phyloP scores from a whole-genome alignment of 345 rosid genomes.

The Anastatica hierochuntica region DNA sequence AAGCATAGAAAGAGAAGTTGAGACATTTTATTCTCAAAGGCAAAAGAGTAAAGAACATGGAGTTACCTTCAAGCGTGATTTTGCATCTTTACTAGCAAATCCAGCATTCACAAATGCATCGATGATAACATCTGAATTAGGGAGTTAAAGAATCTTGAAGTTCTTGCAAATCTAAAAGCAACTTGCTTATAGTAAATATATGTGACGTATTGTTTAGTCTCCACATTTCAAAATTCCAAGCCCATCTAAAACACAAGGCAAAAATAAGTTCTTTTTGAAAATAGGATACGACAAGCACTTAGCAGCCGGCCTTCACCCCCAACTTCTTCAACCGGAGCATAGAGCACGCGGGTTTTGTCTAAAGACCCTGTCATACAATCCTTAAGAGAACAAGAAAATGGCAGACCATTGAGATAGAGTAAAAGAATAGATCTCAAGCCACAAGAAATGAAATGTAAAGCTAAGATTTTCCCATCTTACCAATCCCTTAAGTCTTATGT shows the following conservation, averaged over 20 bases:
- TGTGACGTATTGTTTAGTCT: neutral
- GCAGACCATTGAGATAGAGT: neutral
- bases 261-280: neutral
- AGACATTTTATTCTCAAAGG: neutral
- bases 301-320: slow-evolving; percentile 52
- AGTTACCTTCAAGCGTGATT: slow-evolving; percentile 55
- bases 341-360: slow-evolving; percentile 61
- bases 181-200: neutral
- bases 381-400: slow-evolving; percentile 25
- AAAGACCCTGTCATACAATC: slow-evolving; percentile 62
- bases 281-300: slow-evolving; percentile 71
- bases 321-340: slow-evolving; percentile 67
- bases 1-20: neutral
- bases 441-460: no score
- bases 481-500: slow-evolving; percentile 64
- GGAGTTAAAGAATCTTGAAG: no score
- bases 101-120: slow-evolving; percentile 72
- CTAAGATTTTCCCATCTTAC: slow-evolving; percentile 29
- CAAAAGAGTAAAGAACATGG: no score
- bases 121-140: slow-evolving; percentile 50
- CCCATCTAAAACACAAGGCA: neutral
- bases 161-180: no score
- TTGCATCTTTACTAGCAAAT: slow-evolving; percentile 70
- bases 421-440: no score
- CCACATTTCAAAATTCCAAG: neutral